Base-by-base conservation (phyloP, 2,329 filamentous ascomycete species). In the Exophiala sp. region DNA sequence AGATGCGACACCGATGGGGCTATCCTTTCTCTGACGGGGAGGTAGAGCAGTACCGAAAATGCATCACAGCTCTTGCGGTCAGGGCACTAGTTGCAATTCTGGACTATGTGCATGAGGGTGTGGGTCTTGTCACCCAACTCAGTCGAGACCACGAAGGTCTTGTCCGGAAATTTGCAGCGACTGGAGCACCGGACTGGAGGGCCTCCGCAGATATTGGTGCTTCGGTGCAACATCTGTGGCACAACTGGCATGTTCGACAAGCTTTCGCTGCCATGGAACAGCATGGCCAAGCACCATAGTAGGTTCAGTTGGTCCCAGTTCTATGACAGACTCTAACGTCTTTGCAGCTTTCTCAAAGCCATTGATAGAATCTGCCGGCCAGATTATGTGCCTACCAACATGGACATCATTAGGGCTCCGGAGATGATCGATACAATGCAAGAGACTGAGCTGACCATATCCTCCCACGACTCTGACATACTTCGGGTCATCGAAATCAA, bases 381-480 rank as follows among this genome's bases (percentile, higher is more conserved):
- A 12, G 50, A 52, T 21, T 60, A 54, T 44, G 41, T 38, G 14
- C 57, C 57, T n/a, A 57, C 35, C 33, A 48, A 54, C 21, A 46
- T 53, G 44, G 57, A 60, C 24, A 57, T 57, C 50, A 54, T 60
- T 14, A 45, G 45, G 34, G 50, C 50, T 2, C 53, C 53, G 3
- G 54, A 56, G 39, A 44, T 39, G 7, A 54, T 51, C 18, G 52
- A 55, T n/a, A 55, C 52, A 14, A 50, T 58, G 42, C 53, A 52
- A 46, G 57, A 59, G 50, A 55, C 57, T 10, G 52, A 59, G 21
- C n/a, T 59, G 35, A 21, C 39, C 16, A 50, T 59, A 40, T 38
- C 35, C 5, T 11, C 35, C 14, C 10, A 5, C 5, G 41, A 44
- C 9, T 39, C 52, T 10, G 43, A 38, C 2, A 52, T 44, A 20